phyloP scores from a whole-genome alignment of 148 eudicot genomes.

The Vaccinium darrowii region DNA sequence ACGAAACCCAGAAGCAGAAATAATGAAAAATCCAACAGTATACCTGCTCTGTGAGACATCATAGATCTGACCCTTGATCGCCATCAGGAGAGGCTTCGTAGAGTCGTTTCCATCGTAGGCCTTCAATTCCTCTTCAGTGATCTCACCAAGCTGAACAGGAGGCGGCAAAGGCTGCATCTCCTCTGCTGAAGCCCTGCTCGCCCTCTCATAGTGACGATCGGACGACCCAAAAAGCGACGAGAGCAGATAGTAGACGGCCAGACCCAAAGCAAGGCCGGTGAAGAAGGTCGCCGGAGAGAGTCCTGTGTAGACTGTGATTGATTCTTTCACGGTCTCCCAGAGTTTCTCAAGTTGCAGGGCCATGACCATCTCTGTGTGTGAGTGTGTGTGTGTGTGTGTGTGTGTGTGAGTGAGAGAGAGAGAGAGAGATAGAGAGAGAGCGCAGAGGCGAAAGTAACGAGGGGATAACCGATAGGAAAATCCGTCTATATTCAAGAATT shows the following conservation, averaged over 20 bases:
- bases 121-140: slow-evolving; percentile 66
- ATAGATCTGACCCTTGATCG: slow-evolving; percentile 96
- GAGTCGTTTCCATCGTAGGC: slow-evolving; percentile 73
- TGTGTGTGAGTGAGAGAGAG: not conserved
- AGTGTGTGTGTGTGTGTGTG: not conserved
- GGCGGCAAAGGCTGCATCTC: slow-evolving; percentile 72
- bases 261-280: slow-evolving; percentile 60
- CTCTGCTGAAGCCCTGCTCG: slow-evolving; percentile 32
- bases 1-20: not conserved
- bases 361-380: slow-evolving; percentile 30
- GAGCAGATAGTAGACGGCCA: slow-evolving; percentile 66
- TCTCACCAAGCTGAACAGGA: slow-evolving; percentile 88
- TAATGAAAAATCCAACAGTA: not conserved
- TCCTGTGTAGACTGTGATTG: slow-evolving; percentile 74
- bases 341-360: slow-evolving; percentile 38
- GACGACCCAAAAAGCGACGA: slow-evolving; percentile 62
- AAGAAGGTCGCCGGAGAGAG: slow-evolving; percentile 75
- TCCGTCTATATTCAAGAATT: no score
- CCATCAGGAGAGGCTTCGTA: slow-evolving; percentile 86
- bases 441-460: not conserved
- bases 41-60: slow-evolving; percentile 98
- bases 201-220: slow-evolving; percentile 15
- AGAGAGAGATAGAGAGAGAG: not conserved
- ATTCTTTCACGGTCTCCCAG: slow-evolving; percentile 70
- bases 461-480: not conserved